These are phyloP conservation scores for Ophiostoma australiae DNA, from an alignment of 2,329 filamentous ascomycete species.

Conservation along the genomic window DNA sequence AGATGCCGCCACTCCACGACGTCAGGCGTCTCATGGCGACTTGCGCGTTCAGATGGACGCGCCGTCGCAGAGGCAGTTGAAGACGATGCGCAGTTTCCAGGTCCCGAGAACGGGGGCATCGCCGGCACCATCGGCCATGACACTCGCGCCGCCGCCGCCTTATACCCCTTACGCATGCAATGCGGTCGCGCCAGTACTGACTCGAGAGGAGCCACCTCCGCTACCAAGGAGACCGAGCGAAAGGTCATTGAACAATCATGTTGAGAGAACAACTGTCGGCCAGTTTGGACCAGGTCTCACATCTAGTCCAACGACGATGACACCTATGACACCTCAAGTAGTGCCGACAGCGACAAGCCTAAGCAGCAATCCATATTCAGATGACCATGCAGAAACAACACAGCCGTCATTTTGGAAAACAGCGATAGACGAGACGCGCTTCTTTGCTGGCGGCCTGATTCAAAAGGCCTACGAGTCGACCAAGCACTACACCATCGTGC, in stretches of 20 bases:
- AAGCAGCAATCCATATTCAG: too few relatives aligned
- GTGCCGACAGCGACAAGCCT: background rate
- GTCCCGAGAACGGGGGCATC: background rate
- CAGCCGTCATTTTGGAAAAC: slow-evolving; percentile 41
- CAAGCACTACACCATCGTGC: slow-evolving; percentile 61
- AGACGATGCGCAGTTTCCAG: background rate
- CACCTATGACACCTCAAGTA: background rate
- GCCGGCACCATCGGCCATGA: slow-evolving; percentile 2
- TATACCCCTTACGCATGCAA: background rate
- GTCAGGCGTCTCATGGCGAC: background rate
- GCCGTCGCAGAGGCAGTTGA: background rate
- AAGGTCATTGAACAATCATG: background rate
- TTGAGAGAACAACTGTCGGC: background rate
- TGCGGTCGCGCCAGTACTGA: background rate
- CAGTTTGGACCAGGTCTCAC: background rate
- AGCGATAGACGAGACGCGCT: slow-evolving; percentile 54
- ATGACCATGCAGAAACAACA: background rate
- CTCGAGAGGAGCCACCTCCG: background rate
- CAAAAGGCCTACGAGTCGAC: slow-evolving; percentile 60
- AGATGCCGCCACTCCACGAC: background rate
- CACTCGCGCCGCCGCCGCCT: background rate
- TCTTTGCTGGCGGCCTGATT: slow-evolving; percentile 62
- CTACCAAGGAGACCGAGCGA: slow-evolving; percentile 1
- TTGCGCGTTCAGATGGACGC: background rate
- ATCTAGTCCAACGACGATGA: background rate